These are phyloP conservation scores for Penicillium coffeae DNA, from an alignment of 495 filamentous ascomycete genomes.

Conservation along the genomic window DNA sequence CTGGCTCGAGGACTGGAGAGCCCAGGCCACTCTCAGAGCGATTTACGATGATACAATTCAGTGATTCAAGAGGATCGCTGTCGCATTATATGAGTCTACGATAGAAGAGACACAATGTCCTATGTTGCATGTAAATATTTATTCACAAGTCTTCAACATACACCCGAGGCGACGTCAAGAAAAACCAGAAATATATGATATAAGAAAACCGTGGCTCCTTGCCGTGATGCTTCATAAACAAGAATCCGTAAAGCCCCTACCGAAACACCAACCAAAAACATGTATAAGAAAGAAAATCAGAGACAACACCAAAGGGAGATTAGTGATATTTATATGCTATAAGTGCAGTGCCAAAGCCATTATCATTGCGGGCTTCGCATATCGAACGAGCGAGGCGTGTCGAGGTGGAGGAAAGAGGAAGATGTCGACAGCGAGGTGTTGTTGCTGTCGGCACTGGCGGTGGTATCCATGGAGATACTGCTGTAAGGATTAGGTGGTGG, in stretches of 20 bases:
- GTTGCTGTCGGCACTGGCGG: conserved; percentile 18
- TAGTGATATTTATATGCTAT: too few species aligned
- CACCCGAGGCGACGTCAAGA: background rate
- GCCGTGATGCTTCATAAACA: conserved; percentile 16
- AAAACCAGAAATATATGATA: conserved; percentile 2
- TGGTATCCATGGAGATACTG: conserved; percentile 10
- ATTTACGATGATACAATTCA: too few species aligned
- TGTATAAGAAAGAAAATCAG: conserved; percentile 1
- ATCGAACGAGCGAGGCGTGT: conserved; percentile 19
- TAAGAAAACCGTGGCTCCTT: conserved; percentile 8
- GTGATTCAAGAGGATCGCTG: too few species aligned
- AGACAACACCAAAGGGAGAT: conserved; percentile 10
- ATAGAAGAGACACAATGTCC: background rate
- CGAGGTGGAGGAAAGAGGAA: conserved; percentile 30
- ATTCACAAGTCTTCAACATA: conserved; percentile 2
- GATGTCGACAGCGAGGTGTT: conserved; percentile 15
- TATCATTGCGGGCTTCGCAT: conserved; percentile 4
- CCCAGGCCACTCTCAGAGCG: too few species aligned
- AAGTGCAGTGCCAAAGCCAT: too few species aligned
- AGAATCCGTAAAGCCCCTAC: conserved; percentile 2
- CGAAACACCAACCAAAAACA: conserved; percentile 12
- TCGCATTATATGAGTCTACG: background rate
- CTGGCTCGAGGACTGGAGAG: too few species aligned
- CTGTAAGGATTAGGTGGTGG: conserved; percentile 10
- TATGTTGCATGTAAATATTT: conserved; percentile 2